These are phyloP conservation scores for Emiliania huxleyi DNA, from an alignment of 78 protist genomes.

Conservation along the genomic window DNA sequence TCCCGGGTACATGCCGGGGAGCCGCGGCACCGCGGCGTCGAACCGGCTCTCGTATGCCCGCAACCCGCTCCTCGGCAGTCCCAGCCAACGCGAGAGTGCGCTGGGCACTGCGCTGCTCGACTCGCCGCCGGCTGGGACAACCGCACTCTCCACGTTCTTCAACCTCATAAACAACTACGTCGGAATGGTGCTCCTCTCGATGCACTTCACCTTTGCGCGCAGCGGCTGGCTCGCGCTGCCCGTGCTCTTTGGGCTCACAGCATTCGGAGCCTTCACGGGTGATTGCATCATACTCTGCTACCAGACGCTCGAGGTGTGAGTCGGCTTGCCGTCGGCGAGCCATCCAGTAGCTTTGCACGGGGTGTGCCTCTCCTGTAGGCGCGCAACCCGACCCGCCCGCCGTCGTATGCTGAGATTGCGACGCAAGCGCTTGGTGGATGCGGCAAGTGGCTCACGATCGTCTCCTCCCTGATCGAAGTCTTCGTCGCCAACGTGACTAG, in stretches of 20 bases:
- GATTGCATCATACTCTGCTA: not conserved
- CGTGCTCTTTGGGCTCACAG: not conserved
- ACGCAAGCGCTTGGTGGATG: not conserved
- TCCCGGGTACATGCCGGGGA: no score
- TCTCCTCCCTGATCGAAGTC: not conserved
- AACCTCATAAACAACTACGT: not conserved
- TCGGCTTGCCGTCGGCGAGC: no score
- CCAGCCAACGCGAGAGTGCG: no score
- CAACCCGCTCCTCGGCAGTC: no score
- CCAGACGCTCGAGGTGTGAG: not conserved
- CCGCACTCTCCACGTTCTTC: no score
- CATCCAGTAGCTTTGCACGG: no score
- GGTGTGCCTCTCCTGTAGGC: no score
- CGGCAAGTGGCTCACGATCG: not conserved
- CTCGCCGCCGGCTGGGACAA: no score
- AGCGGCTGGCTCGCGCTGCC: not conserved
- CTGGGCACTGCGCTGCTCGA: no score
- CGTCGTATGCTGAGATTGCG: not conserved
- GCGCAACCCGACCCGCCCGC: no score
- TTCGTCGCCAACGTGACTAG: not conserved
- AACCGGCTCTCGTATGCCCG: no score
- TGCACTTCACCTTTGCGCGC: not conserved
- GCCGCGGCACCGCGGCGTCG: no score
- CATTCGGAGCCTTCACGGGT: not conserved
- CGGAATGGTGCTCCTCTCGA: not conserved